Conservation (phyloP, 805 yeast genomes). For the Lachancea waltii region DNA sequence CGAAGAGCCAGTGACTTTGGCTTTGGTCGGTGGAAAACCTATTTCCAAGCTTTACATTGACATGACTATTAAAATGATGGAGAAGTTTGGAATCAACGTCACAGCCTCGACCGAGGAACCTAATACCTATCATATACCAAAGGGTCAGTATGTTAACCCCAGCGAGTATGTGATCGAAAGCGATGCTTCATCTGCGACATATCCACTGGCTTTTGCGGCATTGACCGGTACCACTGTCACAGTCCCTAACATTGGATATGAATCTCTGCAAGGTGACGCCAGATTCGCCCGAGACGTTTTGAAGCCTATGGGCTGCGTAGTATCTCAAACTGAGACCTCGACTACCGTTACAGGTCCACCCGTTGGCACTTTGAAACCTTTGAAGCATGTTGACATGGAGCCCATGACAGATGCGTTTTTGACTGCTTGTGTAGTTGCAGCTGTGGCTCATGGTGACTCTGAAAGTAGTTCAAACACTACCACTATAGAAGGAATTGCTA, state of each 20-base stretch:
- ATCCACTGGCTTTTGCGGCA: conserved; percentile 96
- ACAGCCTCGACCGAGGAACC: conserved; percentile 60
- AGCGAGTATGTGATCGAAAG: conserved; percentile 83
- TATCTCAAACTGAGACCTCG: conserved; percentile 71
- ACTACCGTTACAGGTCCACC: conserved; percentile 93
- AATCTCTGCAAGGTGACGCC: conserved; percentile 95
- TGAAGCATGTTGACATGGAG: conserved; percentile 87
- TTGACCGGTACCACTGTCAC: conserved; percentile 89
- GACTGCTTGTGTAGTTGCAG: conserved; percentile 95
- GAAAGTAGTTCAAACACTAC: conserved; percentile 44
- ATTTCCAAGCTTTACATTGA: conserved; percentile 92
- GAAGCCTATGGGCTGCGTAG: conserved; percentile 91
- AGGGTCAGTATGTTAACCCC: conserved; percentile 76
- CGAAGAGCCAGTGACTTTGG: conserved; percentile 72
- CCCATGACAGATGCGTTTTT: conserved; percentile 99
- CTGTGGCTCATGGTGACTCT: conserved; percentile 60
- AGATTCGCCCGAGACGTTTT: conserved; percentile 90
- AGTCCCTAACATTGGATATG: conserved; percentile 86
- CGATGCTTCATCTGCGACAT: conserved; percentile 96
- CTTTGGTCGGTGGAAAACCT: conserved; percentile 94
- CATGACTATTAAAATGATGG: conserved; percentile 97
- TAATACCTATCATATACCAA: conserved; percentile 86
- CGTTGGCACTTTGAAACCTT: conserved; percentile 57
- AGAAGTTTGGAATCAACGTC: conserved; percentile 76
- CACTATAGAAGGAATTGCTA: conserved; percentile 89